Base-by-base conservation (phyloP, 2,329 filamentous ascomycete genomes). In the Curvularia sp. region DNA sequence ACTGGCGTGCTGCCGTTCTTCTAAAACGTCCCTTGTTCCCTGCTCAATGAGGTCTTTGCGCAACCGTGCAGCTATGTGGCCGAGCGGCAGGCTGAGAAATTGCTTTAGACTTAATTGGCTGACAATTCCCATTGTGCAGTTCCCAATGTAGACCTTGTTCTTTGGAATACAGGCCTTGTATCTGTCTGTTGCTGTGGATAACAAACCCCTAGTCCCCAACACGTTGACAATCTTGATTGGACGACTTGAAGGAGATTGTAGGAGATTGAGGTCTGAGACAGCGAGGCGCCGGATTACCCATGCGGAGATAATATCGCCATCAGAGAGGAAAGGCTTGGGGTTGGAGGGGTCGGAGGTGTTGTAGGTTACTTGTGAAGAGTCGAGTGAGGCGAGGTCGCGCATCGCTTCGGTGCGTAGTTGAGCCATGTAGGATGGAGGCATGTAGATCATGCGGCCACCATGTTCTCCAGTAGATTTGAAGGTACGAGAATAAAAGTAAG, bases 181-280 rank as follows among this genome's bases (percentile, higher is more conserved):
- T 32, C 12, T 9, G 60, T 60, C 15, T 6, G 48, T n/a, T 28
- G 32, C 21, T 48, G 43, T 67, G 28, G 49, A 54, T 3, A 58
- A 13, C 6, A 72, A 7, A 10, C 65, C 56, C 38, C 70, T 70
- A 59, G 71, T 55, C 25, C 63, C 67, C 48, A 71, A 59, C 21
- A 71, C 64, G 45, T 73, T 75, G 50, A 69, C 49, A 34, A 71
- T 23, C 6, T 57, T 50, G 45, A 74, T 42, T 12, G 62, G 65
- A 9, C 60, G 64, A 1, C 28, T 10, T 12, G 42, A n/a, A 18
- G 38, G 19, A 19, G 54, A 49, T 19, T 47, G 13, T 10, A 46
- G 25, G 6, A 62, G 36, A 1, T 34, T 56, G 8, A 64, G 58
- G n/a, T 61, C 42, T 12, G 60, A 49, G 32, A 53, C 30, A 7